Conservation (phyloP, 202 grass and related monocot species). For the Saccharum hybrid region DNA sequence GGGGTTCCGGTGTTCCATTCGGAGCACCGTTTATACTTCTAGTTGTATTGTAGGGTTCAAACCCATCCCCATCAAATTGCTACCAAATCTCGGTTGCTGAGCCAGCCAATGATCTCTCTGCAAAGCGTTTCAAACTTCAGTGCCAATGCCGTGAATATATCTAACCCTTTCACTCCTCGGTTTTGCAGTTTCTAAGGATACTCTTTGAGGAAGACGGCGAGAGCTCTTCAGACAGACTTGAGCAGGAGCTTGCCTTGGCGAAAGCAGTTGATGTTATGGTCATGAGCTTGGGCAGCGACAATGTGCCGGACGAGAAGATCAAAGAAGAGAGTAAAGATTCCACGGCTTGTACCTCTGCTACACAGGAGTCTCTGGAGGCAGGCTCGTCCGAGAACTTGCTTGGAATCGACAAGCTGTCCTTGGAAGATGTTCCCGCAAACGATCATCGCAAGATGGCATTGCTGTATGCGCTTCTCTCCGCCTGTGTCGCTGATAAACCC, state of each 20-base stretch:
- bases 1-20: background rate
- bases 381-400: conserved; percentile 50
- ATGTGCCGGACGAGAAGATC: background rate
- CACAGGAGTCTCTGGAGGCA: conserved; percentile 28
- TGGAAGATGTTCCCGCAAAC: conserved; percentile 59
- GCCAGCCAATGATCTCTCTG: background rate
- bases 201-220: conserved; percentile 71
- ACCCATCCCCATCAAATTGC: background rate
- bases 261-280: conserved; percentile 84
- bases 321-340: conserved; percentile 29
- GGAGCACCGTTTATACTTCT: background rate
- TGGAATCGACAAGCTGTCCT: conserved; percentile 49
- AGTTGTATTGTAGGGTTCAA: background rate
- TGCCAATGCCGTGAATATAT: background rate
- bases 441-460: conserved; percentile 68
- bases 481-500: conserved; percentile 79
- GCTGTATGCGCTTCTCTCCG: conserved; percentile 75
- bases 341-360: conserved; percentile 10
- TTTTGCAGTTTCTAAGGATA: conserved; percentile 76
- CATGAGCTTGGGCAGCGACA: conserved; percentile 56
- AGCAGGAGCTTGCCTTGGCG: conserved; percentile 69
- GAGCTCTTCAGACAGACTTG: conserved; percentile 51
- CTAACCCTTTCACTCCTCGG: background rate
- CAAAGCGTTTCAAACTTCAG: background rate
- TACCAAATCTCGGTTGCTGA: background rate